phyloP scores from a whole-genome alignment of 1,284 basidiomycete species.

The Sanghuangporus baumii region DNA sequence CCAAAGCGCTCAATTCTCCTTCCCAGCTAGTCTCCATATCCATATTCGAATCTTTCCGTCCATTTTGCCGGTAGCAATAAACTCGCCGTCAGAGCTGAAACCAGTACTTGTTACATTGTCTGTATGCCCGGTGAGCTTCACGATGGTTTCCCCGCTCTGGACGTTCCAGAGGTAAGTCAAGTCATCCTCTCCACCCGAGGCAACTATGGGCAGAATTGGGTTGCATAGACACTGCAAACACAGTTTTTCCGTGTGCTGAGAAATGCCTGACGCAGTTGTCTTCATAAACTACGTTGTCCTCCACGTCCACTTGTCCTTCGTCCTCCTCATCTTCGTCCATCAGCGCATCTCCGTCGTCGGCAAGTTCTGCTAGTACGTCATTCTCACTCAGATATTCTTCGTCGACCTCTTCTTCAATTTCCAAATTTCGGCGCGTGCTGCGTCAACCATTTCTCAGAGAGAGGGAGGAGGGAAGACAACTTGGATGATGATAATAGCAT shows the following conservation, averaged over 20 bases:
- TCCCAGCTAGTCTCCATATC: conserved; percentile 86
- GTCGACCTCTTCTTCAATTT: conserved; percentile 35
- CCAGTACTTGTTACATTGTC: conserved; percentile 83
- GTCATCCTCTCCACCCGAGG: conserved; percentile 95
- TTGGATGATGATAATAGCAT: too few relatives aligned
- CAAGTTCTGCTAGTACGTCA: conserved; percentile 59
- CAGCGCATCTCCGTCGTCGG: conserved; percentile 61
- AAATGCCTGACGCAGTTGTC: conserved; percentile 70
- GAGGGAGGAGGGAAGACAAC: not conserved
- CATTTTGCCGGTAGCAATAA: conserved; percentile 95
- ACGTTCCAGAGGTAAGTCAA: conserved; percentile 92
- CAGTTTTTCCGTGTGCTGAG: conserved; percentile 58
- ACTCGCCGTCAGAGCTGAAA: conserved; percentile 86
- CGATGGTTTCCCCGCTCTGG: conserved; percentile 75
- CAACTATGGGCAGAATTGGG: conserved; percentile 80
- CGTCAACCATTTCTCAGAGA: conserved; percentile 16
- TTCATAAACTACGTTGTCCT: conserved; percentile 37
- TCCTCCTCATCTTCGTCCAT: conserved; percentile 56
- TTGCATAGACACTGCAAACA: conserved; percentile 89
- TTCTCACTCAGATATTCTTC: conserved; percentile 50
- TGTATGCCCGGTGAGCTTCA: conserved; percentile 84
- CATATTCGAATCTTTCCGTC: conserved; percentile 92
- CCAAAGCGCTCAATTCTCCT: conserved; percentile 74
- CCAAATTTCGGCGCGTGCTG: conserved; percentile 32
- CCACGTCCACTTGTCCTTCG: conserved; percentile 27